Evolutionary conservation across 2,329 filamentous ascomycete species (phyloP).

Genomic region (Scolecobasidium constrictum): DNA sequence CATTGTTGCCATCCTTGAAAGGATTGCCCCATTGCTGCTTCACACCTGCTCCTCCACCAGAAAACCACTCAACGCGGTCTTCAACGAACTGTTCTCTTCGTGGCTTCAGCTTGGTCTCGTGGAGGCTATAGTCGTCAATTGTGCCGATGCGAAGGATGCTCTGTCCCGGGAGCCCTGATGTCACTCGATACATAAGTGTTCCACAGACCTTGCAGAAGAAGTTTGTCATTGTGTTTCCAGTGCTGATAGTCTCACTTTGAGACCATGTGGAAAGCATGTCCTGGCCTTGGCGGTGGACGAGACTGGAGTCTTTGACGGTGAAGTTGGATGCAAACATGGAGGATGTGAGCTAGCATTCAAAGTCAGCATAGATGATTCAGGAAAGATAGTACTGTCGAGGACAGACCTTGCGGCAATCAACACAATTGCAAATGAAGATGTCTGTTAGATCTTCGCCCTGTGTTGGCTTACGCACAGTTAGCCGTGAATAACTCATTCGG

Average conservation of each 20-base stretch:
- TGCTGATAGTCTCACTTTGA: constrained; percentile 29
- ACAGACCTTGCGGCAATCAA: constrained; percentile 45
- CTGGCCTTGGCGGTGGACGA: constrained; percentile 40
- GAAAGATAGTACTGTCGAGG: not conserved
- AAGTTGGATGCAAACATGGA: constrained; percentile 53
- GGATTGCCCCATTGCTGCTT: not conserved
- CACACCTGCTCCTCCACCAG: not conserved
- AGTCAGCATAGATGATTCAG: not conserved
- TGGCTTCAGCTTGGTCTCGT: constrained; percentile 47
- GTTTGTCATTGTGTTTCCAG: constrained; percentile 46
- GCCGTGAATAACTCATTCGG: not conserved
- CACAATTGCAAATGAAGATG: constrained; percentile 49
- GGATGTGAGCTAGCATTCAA: constrained; percentile 39
- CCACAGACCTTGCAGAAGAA: constrained; percentile 51
- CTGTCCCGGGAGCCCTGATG: constrained; percentile 31
- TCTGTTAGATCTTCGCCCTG: constrained; percentile 34
- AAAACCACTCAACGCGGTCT: constrained; percentile 41
- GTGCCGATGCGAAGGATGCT: constrained; percentile 47
- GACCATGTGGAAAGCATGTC: constrained; percentile 37
- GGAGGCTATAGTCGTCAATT: constrained; percentile 49
- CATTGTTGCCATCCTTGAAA: not conserved
- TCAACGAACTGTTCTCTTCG: constrained; percentile 41
- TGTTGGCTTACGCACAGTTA: constrained; percentile 32
- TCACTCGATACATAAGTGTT: constrained; percentile 47
- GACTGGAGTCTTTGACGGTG: constrained; percentile 31